Conservation (phyloP, 768 basidiomycete species). For the Auriscalpium microsporum region DNA sequence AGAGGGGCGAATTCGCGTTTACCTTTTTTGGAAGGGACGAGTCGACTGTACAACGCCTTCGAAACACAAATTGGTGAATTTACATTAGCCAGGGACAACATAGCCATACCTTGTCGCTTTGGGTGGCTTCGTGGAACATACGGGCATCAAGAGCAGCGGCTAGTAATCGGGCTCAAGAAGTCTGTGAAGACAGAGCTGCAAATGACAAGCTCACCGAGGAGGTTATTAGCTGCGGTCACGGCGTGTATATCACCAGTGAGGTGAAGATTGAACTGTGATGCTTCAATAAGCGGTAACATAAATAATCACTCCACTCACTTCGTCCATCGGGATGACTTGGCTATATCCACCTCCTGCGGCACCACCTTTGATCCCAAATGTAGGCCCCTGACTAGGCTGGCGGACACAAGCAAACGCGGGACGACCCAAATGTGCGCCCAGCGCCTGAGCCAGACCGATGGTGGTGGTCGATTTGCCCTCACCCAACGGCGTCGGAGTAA, state of each 20-base stretch:
- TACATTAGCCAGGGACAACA: background rate
- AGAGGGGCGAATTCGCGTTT: constrained; percentile 91
- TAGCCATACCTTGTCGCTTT: constrained; percentile 70
- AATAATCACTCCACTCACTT: constrained; percentile 36
- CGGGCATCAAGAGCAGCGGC: constrained; percentile 95
- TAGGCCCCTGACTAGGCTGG: constrained; percentile 97
- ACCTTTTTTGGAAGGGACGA: constrained; percentile 90
- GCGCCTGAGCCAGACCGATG: constrained; percentile 91
- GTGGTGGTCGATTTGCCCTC: constrained; percentile 99
- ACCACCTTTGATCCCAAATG: constrained; percentile 98
- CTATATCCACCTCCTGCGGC: constrained; percentile 98
- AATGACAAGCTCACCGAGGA: constrained; percentile 52
- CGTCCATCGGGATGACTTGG: constrained; percentile 99
- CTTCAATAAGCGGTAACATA: background rate
- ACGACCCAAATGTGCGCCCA: constrained; percentile 89
- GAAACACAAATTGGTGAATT: background rate
- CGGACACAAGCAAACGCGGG: constrained; percentile 94
- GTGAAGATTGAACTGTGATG: constrained; percentile 80
- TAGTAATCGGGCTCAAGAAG: constrained; percentile 20
- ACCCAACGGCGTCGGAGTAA: constrained; percentile 93
- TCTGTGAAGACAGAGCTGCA: background rate
- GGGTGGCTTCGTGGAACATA: constrained; percentile 96
- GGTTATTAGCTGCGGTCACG: constrained; percentile 93
- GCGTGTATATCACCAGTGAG: constrained; percentile 97
- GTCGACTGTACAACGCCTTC: constrained; percentile 74